Evolutionary conservation across 2,329 filamentous ascomycete genomes (phyloP), one percentile per base, ranked within the genome.

Genomic region (Diplodia sapinea): DNA sequence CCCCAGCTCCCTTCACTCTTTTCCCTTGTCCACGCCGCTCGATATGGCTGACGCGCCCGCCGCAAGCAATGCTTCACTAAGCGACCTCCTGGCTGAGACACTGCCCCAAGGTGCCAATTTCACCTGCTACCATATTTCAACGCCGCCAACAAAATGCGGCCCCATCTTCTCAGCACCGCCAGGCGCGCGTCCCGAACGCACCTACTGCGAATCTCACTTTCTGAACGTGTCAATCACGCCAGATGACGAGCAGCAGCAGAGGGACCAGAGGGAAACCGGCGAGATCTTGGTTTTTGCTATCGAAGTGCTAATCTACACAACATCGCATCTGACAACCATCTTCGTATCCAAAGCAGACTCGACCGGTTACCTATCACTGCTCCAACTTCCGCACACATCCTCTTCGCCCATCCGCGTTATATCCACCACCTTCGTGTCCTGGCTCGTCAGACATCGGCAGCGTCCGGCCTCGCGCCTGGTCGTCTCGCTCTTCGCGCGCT

Each of bases 271-370:
- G 26, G 17, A 69, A 2, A 70, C 74, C 12, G 74, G 80, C 23
- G 84, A 88, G 70, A 84, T 96, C 1, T 81, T 97, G 7, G 85
- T 94, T 9, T 89, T 96, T 68, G 94, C 91, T 17, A 85, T 99
- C 70, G 95, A 99, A 77, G 84, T 97, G 63, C 85, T 95, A 73
- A 86, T 99, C 69, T 99, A 96, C 79, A 91, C 80, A 0, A 97
- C 94, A 0, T 86, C 87, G 55, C 86, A 87, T 72, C 86, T 93
- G 29, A 96, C 91, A 1, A 97, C 92, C 4, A 86, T 98, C 65
- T 99, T 99, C 77, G 90, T 99, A 29, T 94, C 94, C 70, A 99
- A 99, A 79, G 95, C 95, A 59, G 95, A 99, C 80, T 97, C 95
- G 11, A 97, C 94, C 0, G 95, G 96, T 29, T 96, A 93, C 76